These are phyloP conservation scores for Buddleja alternifolia DNA, from an alignment of 257 asterid species.

Conservation along the genomic window DNA sequence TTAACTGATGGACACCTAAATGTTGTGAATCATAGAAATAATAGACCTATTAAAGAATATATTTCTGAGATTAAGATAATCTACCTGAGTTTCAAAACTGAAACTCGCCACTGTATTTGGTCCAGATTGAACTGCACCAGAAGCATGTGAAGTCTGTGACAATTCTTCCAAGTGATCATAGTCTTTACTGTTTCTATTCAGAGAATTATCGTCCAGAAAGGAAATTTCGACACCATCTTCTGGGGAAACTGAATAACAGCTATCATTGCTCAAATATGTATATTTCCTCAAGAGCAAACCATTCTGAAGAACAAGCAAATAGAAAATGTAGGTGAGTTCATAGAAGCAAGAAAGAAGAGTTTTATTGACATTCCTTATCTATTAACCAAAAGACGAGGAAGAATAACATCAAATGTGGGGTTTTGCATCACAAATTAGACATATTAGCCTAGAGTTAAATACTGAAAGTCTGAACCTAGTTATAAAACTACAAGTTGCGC, in stretches of 20 bases:
- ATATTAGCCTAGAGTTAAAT: slow-evolving; percentile 9
- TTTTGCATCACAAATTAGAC: background rate
- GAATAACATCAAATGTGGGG: background rate
- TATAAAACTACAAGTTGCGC: slow-evolving; percentile 9
- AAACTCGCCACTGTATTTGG: slow-evolving; percentile 65
- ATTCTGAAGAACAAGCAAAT: slow-evolving; percentile 59
- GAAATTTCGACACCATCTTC: slow-evolving; percentile 91
- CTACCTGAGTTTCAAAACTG: slow-evolving; percentile 97
- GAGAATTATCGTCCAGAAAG: slow-evolving; percentile 51
- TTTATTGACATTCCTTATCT: slow-evolving; percentile 11
- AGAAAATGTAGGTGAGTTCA: slow-evolving; percentile 31
- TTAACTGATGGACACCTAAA: slow-evolving; percentile 1
- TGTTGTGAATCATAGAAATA: background rate
- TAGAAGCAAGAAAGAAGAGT: slow-evolving; percentile 16
- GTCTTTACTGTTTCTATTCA: slow-evolving; percentile 39
- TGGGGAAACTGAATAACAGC: slow-evolving; percentile 72
- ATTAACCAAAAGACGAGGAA: slow-evolving; percentile 3
- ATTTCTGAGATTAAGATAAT: slow-evolving; percentile 23
- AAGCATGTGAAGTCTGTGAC: slow-evolving; percentile 46
- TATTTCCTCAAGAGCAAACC: slow-evolving; percentile 76
- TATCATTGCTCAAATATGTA: slow-evolving; percentile 81
- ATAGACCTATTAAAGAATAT: background rate
- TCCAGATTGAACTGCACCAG: slow-evolving; percentile 55
- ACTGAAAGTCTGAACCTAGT: slow-evolving; percentile 16
- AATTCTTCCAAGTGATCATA: slow-evolving; percentile 49